Percentiles rank a stretch among this genome's conserved stretches.
These are phyloP conservation scores for Talaromyces rugulosus DNA, from an alignment of 2,329 filamentous ascomycete genomes.

Conservation along the genomic window DNA sequence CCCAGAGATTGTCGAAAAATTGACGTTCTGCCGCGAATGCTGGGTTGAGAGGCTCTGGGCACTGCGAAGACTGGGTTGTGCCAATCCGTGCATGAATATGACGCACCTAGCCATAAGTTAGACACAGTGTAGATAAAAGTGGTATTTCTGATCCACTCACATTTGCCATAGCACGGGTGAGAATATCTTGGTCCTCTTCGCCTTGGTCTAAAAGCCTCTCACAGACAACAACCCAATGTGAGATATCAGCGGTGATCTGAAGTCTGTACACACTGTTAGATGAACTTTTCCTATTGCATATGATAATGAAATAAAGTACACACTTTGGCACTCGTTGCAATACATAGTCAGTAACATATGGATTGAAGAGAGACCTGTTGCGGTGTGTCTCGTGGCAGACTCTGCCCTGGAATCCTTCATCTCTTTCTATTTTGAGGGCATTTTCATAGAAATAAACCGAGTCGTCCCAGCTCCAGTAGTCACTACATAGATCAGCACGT, in stretches of 20 bases:
- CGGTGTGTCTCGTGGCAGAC: slow-evolving; percentile 32
- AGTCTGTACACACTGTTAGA: background rate
- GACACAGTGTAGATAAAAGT: too few relatives aligned
- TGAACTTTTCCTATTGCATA: too few relatives aligned
- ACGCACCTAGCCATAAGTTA: slow-evolving; percentile 20
- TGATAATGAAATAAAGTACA: too few relatives aligned
- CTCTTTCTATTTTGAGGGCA: slow-evolving; percentile 26
- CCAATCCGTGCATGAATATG: slow-evolving; percentile 35
- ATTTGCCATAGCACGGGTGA: slow-evolving; percentile 23
- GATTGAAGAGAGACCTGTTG: slow-evolving; percentile 30
- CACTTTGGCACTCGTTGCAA: slow-evolving; percentile 28
- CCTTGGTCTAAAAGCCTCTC: background rate
- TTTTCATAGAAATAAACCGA: slow-evolving; percentile 30
- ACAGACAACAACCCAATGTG: background rate
- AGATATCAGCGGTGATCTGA: slow-evolving; percentile 1
- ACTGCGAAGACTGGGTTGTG: slow-evolving; percentile 35
- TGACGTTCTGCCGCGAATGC: slow-evolving; percentile 24
- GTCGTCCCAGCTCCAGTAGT: slow-evolving; percentile 28
- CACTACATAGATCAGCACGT: slow-evolving; percentile 16
- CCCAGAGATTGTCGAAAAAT: slow-evolving; percentile 26
- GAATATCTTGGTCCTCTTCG: background rate
- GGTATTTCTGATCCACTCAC: slow-evolving; percentile 16
- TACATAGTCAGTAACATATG: slow-evolving; percentile 24
- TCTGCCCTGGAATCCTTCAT: slow-evolving; percentile 25
- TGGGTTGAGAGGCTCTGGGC: slow-evolving; percentile 30